phyloP scores from a whole-genome alignment of 352 stramenopile species.

The Globisporangium camurandrum region DNA sequence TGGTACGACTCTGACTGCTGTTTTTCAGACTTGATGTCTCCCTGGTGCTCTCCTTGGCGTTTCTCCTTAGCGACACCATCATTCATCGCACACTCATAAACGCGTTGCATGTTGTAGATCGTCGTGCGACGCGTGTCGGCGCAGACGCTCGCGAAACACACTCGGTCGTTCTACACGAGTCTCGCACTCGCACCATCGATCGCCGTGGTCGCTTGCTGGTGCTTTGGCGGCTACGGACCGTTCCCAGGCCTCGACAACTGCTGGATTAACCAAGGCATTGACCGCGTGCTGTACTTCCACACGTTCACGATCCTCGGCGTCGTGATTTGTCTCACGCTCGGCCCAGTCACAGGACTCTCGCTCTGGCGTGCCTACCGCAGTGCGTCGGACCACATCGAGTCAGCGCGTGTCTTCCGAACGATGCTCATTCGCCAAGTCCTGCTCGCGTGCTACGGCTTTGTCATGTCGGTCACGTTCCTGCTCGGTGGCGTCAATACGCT shows the following conservation, averaged over 20 bases:
- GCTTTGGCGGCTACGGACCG: conserved; percentile 20
- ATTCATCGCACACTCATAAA: neutral
- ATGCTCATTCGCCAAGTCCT: conserved; percentile 22
- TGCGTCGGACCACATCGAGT: conserved; percentile 4
- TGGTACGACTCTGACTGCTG: conserved; percentile 1
- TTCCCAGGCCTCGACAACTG: conserved; percentile 27
- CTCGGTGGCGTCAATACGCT: conserved; percentile 20
- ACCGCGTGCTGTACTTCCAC: conserved; percentile 25
- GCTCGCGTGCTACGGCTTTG: conserved; percentile 17
- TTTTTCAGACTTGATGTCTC: neutral
- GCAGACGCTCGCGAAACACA: conserved; percentile 13
- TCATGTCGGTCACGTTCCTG: conserved; percentile 17
- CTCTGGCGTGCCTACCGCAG: conserved; percentile 20
- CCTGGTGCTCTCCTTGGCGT: too few relatives aligned
- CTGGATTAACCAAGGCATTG: conserved; percentile 22
- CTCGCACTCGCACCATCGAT: conserved; percentile 14
- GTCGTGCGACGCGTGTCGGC: conserved; percentile 22
- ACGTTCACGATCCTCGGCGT: conserved; percentile 23
- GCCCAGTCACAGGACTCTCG: conserved; percentile 10
- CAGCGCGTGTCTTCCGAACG: conserved; percentile 14
- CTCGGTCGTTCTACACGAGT: conserved; percentile 14
- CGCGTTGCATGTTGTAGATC: conserved; percentile 7
- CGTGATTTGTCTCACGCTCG: conserved; percentile 12
- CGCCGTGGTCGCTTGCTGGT: conserved; percentile 16
- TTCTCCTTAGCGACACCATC: neutral